Conservation (phyloP, 2,329 filamentous ascomycete genomes). For the Periconia sp. region DNA sequence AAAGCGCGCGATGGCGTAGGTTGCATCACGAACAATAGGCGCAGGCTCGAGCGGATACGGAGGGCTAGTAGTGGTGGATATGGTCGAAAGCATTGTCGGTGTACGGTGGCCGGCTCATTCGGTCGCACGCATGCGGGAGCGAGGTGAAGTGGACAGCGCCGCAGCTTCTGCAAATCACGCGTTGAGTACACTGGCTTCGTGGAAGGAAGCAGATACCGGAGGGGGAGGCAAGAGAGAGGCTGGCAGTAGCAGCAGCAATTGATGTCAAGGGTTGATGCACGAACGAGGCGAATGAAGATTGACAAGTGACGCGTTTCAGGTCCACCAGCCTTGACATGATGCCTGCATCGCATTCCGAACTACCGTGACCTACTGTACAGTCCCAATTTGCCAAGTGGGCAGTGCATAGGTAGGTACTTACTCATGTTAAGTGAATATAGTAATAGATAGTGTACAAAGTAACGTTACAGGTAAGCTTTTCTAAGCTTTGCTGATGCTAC, state of each 20-base stretch:
- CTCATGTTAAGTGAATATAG: too few species aligned
- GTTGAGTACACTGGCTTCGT: background rate
- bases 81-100: background rate
- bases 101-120: conserved; percentile 4
- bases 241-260: background rate
- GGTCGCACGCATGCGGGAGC: background rate
- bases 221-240: background rate
- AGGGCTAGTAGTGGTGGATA: background rate
- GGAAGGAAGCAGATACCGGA: background rate
- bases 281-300: background rate
- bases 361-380: too few species aligned
- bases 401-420: too few species aligned
- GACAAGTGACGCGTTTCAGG: background rate
- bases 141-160: conserved; percentile 3
- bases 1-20: background rate
- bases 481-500: too few species aligned
- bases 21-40: background rate
- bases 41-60: background rate
- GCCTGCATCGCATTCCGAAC: too few species aligned
- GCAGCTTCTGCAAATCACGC: background rate
- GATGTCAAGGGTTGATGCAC: background rate
- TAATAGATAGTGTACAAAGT: too few species aligned
- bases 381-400: too few species aligned
- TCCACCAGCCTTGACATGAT: background rate
- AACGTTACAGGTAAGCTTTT: too few species aligned